A percentile compares a stretch with the other conserved stretches of the same genome.
Evolutionary conservation across 192 early-diverging fungal species (phyloP).

Genomic region (Coemansia sp.): DNA sequence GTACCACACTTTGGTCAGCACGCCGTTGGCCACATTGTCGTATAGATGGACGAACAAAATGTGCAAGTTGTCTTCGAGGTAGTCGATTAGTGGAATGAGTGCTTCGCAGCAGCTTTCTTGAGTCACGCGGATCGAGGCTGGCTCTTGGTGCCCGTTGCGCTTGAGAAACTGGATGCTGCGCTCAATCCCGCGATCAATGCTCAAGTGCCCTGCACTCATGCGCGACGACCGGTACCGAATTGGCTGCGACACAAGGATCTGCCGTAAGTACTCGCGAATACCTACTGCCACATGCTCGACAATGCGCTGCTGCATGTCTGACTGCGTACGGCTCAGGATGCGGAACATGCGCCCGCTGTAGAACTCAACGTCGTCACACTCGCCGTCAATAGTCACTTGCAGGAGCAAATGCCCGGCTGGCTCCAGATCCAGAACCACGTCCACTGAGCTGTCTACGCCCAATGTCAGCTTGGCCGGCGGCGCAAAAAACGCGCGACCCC

Average conservation of each 20-base stretch:
- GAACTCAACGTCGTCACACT: conserved; percentile 79
- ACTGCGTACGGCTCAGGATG: conserved; percentile 64
- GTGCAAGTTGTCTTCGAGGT: conserved; percentile 71
- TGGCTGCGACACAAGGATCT: conserved; percentile 58
- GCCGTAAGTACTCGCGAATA: conserved; percentile 65
- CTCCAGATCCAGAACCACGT: conserved; percentile 67
- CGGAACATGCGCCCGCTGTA: conserved; percentile 80
- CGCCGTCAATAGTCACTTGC: conserved; percentile 75
- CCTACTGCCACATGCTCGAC: conserved; percentile 70
- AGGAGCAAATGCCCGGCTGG: conserved; percentile 67
- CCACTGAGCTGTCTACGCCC: conserved; percentile 60
- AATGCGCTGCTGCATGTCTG: conserved; percentile 68
- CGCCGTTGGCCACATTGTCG: conserved; percentile 62
- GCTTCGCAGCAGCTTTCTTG: conserved; percentile 65
- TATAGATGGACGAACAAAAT: conserved; percentile 66
- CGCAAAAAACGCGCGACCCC: conserved; percentile 62
- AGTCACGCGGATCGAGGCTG: conserved; percentile 41
- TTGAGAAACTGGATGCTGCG: conserved; percentile 57
- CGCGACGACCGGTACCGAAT: conserved; percentile 37
- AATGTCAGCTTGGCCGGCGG: conserved; percentile 50
- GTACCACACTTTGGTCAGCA: conserved; percentile 70
- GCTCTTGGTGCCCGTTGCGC: conserved; percentile 31
- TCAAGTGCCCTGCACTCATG: conserved; percentile 11
- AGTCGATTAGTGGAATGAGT: conserved; percentile 69
- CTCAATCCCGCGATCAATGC: conserved; percentile 52